These are phyloP conservation scores for Xylaria castorea DNA, from an alignment of 495 filamentous ascomycete genomes.

Conservation along the genomic window DNA sequence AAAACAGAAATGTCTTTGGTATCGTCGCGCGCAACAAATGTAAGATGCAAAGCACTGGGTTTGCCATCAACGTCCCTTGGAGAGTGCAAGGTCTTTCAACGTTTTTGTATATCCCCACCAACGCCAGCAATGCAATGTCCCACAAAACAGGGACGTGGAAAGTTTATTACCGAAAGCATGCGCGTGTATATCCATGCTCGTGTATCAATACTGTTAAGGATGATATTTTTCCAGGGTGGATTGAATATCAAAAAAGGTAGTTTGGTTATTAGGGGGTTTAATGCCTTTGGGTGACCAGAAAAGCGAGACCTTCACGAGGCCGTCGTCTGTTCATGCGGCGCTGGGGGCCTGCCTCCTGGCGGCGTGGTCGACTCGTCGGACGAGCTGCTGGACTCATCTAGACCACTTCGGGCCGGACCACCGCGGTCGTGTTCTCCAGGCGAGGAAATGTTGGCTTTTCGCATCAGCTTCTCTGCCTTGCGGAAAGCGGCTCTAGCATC, in stretches of 20 bases:
- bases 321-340: constrained; percentile 29
- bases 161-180: constrained; percentile 39
- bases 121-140: constrained; percentile 43
- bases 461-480: constrained; percentile 61
- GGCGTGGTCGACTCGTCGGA: constrained; percentile 37
- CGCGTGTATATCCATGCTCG: constrained; percentile 35
- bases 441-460: constrained; percentile 50
- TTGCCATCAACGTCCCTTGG: constrained; percentile 34
- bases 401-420: constrained; percentile 26
- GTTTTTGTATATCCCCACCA: constrained; percentile 43
- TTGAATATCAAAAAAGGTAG: not conserved
- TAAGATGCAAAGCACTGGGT: constrained; percentile 38
- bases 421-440: constrained; percentile 34
- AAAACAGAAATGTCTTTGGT: constrained; percentile 42
- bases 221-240: not conserved
- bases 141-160: constrained; percentile 25
- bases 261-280: constrained; percentile 9
- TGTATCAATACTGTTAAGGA: constrained; percentile 20
- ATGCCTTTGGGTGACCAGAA: not conserved
- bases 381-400: constrained; percentile 43
- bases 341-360: constrained; percentile 25
- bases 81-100: constrained; percentile 33
- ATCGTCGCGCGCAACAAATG: constrained; percentile 44
- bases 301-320: constrained; percentile 17
- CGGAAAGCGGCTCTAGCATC: constrained; percentile 67